Evolutionary conservation across 768 basidiomycete species (phyloP).

Genomic region (Amanita polypyramis): DNA sequence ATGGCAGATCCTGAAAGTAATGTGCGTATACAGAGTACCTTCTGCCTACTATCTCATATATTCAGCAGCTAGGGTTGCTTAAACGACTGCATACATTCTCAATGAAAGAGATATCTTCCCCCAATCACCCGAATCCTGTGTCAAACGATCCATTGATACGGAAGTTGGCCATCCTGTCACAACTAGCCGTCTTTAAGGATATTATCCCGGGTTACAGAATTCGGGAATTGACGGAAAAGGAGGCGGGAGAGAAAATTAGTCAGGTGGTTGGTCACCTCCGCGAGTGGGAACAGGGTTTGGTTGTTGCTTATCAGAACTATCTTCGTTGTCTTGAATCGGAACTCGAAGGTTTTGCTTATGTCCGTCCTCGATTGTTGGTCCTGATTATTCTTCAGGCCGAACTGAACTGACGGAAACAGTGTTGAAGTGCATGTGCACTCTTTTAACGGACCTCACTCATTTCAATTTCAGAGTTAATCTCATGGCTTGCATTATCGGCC

Average conservation of each 20-base stretch:
- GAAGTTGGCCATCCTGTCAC: conserved; percentile 80
- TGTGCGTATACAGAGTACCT: conserved; percentile 34
- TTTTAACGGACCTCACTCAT: conserved; percentile 76
- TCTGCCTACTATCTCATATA: background rate
- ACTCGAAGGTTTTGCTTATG: conserved; percentile 53
- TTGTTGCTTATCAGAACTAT: conserved; percentile 81
- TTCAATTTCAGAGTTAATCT: conserved; percentile 96
- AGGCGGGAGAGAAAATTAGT: conserved; percentile 88
- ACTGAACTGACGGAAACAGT: conserved; percentile 57
- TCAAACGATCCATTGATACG: conserved; percentile 75
- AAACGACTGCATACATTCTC: conserved; percentile 86
- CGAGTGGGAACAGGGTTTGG: conserved; percentile 94
- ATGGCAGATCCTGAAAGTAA: conserved; percentile 91
- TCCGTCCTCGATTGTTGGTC: background rate
- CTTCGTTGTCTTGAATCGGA: conserved; percentile 78
- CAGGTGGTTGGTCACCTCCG: conserved; percentile 84
- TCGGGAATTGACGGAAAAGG: conserved; percentile 79
- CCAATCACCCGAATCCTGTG: conserved; percentile 59
- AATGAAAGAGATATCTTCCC: conserved; percentile 60
- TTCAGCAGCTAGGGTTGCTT: conserved; percentile 71
- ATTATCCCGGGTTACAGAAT: conserved; percentile 95
- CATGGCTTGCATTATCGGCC: conserved; percentile 77
- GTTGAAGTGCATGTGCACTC: conserved; percentile 80
- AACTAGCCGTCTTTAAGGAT: conserved; percentile 92
- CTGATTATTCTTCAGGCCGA: conserved; percentile 34